Evolutionary conservation across 352 stramenopile genomes (phyloP).

Genomic region (Pythium phragmiticola): DNA sequence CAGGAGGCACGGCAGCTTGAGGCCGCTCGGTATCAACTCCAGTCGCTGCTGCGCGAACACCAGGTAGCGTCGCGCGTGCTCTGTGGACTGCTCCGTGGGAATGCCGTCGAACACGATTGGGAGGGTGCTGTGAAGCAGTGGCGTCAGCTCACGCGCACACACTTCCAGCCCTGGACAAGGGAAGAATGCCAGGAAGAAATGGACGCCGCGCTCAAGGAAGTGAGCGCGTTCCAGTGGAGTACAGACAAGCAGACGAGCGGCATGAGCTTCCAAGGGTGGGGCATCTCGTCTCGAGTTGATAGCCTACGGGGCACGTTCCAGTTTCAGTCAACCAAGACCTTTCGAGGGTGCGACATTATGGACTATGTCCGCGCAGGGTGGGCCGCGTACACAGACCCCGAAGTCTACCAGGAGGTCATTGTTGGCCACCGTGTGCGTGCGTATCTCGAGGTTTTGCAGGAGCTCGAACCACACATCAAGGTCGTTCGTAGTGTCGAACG

Average conservation of each 20-base stretch:
- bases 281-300: neutral
- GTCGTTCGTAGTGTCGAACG: neutral
- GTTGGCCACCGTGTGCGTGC: neutral
- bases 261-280: neutral
- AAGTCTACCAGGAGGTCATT: neutral
- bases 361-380: neutral
- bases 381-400: neutral
- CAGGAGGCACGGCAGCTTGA: neutral
- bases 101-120: neutral
- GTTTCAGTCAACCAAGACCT: neutral
- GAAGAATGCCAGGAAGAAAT: neutral
- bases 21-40: neutral
- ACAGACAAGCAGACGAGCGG: neutral
- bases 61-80: neutral
- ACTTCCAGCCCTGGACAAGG: neutral
- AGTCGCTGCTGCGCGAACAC: neutral
- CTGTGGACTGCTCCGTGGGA: neutral
- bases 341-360: neutral
- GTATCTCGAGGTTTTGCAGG: neutral
- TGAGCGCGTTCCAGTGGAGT: constrained; percentile 4
- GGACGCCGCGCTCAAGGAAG: constrained; percentile 1
- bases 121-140: neutral
- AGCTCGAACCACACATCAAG: neutral
- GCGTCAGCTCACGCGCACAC: neutral
- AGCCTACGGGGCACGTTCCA: neutral